phyloP scores from a whole-genome alignment of 495 filamentous ascomycete species.

The Astrothelium macrocarpum region DNA sequence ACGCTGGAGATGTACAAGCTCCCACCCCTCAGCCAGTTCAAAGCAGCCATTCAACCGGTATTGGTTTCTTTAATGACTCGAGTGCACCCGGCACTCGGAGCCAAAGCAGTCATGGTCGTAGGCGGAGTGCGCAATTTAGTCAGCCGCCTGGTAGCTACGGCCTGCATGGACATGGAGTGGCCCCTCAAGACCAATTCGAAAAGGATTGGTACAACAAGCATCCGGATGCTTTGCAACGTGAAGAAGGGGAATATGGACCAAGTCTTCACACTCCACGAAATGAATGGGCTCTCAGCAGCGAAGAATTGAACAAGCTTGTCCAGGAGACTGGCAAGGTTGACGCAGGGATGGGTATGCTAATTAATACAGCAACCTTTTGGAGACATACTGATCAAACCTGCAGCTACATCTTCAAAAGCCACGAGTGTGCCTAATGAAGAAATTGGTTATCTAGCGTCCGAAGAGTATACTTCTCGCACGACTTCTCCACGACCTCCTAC shows the following conservation, averaged over 20 bases:
- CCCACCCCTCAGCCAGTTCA: conserved; percentile 70
- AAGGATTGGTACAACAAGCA: conserved; percentile 86
- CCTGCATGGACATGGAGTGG: conserved; percentile 70
- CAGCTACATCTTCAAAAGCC: conserved; percentile 28
- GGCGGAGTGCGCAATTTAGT: conserved; percentile 48
- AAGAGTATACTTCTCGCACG: conserved; percentile 66
- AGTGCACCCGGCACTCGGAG: conserved; percentile 18
- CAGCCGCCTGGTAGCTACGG: conserved; percentile 72
- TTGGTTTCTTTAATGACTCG: conserved; percentile 48
- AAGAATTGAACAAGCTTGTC: conserved; percentile 86
- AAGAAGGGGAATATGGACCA: conserved; percentile 62
- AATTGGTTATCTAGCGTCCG: conserved; percentile 68
- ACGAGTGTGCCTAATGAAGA: conserved; percentile 41
- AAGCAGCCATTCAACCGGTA: conserved; percentile 42
- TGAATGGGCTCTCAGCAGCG: conserved; percentile 82
- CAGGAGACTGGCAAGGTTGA: conserved; percentile 48
- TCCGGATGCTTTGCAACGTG: conserved; percentile 63
- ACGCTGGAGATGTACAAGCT: conserved; percentile 94
- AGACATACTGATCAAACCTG: conserved; percentile 6
- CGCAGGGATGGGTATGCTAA: conserved; percentile 46
- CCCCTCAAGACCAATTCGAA: conserved; percentile 62
- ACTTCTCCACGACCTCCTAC: conserved; percentile 52
- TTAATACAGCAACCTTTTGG: conserved; percentile 28
- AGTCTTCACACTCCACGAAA: conserved; percentile 55
- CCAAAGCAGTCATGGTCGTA: conserved; percentile 55